A percentile compares a stretch with the other conserved stretches of the same genome.
phyloP scores from a whole-genome alignment of 805 yeast genomes.

The Spathaspora arborariae region DNA sequence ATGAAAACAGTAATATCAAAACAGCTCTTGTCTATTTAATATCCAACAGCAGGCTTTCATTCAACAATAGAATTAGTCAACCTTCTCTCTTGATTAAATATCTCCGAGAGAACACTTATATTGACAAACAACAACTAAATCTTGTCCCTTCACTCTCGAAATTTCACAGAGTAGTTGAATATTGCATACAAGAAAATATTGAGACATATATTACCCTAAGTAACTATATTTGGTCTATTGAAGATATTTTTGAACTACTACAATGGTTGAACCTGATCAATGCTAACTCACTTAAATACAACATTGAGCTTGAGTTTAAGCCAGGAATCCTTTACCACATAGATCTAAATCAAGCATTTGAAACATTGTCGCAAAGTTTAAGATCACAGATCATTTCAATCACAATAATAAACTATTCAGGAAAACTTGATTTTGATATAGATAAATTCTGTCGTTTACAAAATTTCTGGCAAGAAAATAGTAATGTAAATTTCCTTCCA shows the following conservation, averaged over 20 bases:
- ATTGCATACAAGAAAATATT: constrained; percentile 3
- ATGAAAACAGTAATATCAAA: not conserved
- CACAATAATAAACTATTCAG: constrained; percentile 11
- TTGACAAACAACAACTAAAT: constrained; percentile 8
- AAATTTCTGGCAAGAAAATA: constrained; percentile 16
- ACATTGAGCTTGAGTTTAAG: constrained; percentile 20
- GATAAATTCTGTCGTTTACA: constrained; percentile 9
- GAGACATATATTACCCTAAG: constrained; percentile 12
- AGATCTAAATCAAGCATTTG: constrained; percentile 3
- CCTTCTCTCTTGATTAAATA: constrained; percentile 15
- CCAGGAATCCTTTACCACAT: constrained; percentile 12
- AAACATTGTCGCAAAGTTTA: not conserved
- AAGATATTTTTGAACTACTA: constrained; percentile 11
- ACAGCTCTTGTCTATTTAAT: constrained; percentile 1
- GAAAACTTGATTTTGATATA: constrained; percentile 11
- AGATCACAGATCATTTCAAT: not conserved
- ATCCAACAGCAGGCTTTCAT: constrained; percentile 2
- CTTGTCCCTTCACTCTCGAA: constrained; percentile 3
- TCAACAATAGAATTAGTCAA: constrained; percentile 12
- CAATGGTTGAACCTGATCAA: not conserved
- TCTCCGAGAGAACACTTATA: constrained; percentile 12
- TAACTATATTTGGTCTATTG: constrained; percentile 14
- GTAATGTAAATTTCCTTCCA: constrained; percentile 10
- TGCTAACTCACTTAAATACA: constrained; percentile 6
- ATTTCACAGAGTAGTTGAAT: constrained; percentile 4